These are phyloP conservation scores for Paramyrothecium sp. DNA, from an alignment of 2,329 filamentous ascomycete species.

Conservation along the genomic window DNA sequence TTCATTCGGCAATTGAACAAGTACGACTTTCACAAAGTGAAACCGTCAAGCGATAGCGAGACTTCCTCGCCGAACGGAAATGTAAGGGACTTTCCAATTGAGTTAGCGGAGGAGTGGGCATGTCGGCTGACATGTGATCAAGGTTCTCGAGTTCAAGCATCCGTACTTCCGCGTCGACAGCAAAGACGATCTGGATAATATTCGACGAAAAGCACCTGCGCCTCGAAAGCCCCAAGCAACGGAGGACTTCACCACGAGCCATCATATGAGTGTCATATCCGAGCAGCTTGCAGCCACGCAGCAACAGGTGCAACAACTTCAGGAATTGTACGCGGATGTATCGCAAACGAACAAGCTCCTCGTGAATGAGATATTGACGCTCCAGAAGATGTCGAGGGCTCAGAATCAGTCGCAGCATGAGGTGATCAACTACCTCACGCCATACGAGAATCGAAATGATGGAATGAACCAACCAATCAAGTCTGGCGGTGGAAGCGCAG, in stretches of 20 bases:
- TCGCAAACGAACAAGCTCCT: constrained; percentile 61
- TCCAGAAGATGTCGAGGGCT: constrained; percentile 60
- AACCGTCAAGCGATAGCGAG: constrained; percentile 43
- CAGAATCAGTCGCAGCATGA: constrained; percentile 58
- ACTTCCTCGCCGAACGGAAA: constrained; percentile 32
- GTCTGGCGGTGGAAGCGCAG: constrained; percentile 33
- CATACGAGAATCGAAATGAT: constrained; percentile 38
- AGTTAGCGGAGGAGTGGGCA: neutral
- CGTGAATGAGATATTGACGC: constrained; percentile 57
- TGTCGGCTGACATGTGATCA: constrained; percentile 30
- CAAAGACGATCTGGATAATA: constrained; percentile 95
- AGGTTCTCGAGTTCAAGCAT: constrained; percentile 80
- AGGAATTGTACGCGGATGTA: constrained; percentile 81
- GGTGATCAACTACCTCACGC: constrained; percentile 55
- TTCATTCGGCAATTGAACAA: constrained; percentile 96
- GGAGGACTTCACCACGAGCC: constrained; percentile 75
- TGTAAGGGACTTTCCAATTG: constrained; percentile 20
- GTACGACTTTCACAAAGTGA: constrained; percentile 98
- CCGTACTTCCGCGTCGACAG: constrained; percentile 94
- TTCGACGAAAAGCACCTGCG: constrained; percentile 90
- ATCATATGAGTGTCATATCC: constrained; percentile 87
- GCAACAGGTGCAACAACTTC: constrained; percentile 84
- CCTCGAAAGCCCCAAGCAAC: constrained; percentile 69
- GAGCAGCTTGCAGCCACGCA: constrained; percentile 87
- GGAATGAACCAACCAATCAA: constrained; percentile 30